phyloP scores from a whole-genome alignment of 1,284 basidiomycete genomes.

The Marasmius sp. region DNA sequence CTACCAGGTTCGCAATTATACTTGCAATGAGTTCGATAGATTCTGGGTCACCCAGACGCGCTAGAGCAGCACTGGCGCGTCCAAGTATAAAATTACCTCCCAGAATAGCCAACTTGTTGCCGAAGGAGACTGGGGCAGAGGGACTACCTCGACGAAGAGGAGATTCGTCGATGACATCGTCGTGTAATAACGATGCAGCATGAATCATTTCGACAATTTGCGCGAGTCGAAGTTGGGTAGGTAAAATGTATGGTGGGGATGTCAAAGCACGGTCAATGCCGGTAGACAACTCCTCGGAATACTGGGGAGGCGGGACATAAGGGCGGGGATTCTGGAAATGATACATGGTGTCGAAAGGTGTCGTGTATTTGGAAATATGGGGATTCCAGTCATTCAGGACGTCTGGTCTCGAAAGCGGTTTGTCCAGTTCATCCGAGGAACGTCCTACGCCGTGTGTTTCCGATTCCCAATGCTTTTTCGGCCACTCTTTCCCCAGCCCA shows the following conservation, averaged over 20 bases:
- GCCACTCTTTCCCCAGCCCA: constrained; percentile 71
- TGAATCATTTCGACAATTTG: constrained; percentile 99
- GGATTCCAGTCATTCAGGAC: constrained; percentile 88
- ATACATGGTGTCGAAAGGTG: constrained; percentile 39
- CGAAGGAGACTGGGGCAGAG: constrained; percentile 86
- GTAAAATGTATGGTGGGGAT: constrained; percentile 60
- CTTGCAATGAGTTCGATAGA: constrained; percentile 93
- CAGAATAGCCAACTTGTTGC: constrained; percentile 95
- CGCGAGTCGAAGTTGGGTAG: constrained; percentile 88
- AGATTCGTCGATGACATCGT: constrained; percentile 92
- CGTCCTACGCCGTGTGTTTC: constrained; percentile 60
- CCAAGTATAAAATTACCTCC: constrained; percentile 96
- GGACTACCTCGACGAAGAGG: constrained; percentile 79
- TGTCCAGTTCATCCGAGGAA: constrained; percentile 54
- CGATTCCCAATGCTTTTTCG: constrained; percentile 41
- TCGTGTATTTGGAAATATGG: constrained; percentile 68
- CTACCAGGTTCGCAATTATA: constrained; percentile 93
- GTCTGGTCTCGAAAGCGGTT: constrained; percentile 68
- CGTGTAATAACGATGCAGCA: constrained; percentile 93
- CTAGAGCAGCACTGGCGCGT: constrained; percentile 85
- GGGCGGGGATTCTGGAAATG: background rate
- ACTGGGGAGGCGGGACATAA: background rate
- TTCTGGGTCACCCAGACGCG: constrained; percentile 83
- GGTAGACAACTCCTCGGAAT: constrained; percentile 51
- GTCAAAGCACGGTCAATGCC: constrained; percentile 55